Percentiles rank a stretch among this genome's conserved stretches.
Conservation (phyloP, 164 flowering plant species). For the Amborella trichopoda region DNA sequence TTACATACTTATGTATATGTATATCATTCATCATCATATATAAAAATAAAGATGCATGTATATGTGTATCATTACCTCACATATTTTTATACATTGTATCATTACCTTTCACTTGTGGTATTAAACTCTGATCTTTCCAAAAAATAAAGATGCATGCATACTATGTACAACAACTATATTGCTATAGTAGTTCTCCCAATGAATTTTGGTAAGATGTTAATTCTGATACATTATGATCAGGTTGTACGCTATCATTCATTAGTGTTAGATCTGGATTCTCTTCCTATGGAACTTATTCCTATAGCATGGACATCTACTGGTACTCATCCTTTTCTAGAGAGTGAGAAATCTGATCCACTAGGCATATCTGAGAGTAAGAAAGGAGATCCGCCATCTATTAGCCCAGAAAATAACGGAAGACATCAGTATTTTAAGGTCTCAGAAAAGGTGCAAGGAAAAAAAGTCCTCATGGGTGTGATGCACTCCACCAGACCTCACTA, state of each 20-base stretch:
- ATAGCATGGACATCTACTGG: constrained; percentile 79
- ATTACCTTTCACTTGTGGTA: no score
- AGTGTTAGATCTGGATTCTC: constrained; percentile 60
- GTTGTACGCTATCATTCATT: constrained; percentile 98
- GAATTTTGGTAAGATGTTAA: neutral
- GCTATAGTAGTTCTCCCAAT: no score
- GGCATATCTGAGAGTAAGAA: no score
- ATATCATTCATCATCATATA: no score
- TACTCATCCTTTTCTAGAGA: constrained; percentile 37
- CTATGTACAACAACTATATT: no score
- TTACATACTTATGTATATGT: no score
- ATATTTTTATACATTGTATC: no score
- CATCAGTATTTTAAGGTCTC: constrained; percentile 13
- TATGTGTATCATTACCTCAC: no score
- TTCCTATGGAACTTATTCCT: constrained; percentile 72
- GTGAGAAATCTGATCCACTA: constrained; percentile 14
- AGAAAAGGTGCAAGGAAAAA: constrained; percentile 11
- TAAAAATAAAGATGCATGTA: no score
- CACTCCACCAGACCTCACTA: constrained; percentile 86
- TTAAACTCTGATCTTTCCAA: no score
- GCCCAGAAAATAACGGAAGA: constrained; percentile 10
- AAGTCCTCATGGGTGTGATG: constrained; percentile 80
- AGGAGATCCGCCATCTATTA: no score
- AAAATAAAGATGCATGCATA: no score
- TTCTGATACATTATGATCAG: constrained; percentile 24